Base-by-base conservation (phyloP, 495 filamentous ascomycete species). In the Penicillium daleae region DNA sequence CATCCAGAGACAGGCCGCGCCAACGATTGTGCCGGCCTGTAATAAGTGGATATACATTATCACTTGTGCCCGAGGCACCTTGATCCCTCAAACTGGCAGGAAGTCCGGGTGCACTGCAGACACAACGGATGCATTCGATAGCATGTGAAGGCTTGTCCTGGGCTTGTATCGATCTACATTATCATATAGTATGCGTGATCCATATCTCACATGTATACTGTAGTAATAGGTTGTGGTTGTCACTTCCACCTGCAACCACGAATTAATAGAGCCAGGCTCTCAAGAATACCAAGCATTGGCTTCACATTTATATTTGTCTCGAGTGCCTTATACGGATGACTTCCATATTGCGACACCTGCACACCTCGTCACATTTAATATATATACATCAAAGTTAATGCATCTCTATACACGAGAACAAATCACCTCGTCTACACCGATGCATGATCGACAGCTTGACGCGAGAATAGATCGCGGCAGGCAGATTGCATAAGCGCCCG, bases 401-500 rank as follows among this genome's bases (percentile, higher is more conserved):
- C 7, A 31, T 31, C 29, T 31, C 7, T 4, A 31, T 31, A 31
- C 7, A 31, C 3, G 9, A 26, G 44, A 5, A 27, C 44, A 26
- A 48, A 48, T 48, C 44, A 5, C 2, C 4, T 48, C 44, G 24
- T n/a, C 22, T 40, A 17, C 44, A 8, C 5, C 6, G 12, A 48
- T 24, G 44, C 21, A 48, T 42, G 44, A 48, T 48, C 44, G 44
- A 48, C 21, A 48, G 4, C 24, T 48, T 26, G 9, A 48, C 44
- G 44, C 44, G 44, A 27, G 27, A 48, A 10, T 48, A 15, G 44
- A 48, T 48, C 21, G 44, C 44, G 44, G 40, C 5, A 21, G 12
- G 44, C 44, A 48, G 44, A 48, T 48, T 48, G 44, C 44, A 48
- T 48, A 48, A 26, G 44, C 44, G 44, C 44, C 44, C 44, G 44